These are phyloP conservation scores for Podospora pseudoanserina DNA, from an alignment of 495 filamentous ascomycete genomes.

Conservation along the genomic window DNA sequence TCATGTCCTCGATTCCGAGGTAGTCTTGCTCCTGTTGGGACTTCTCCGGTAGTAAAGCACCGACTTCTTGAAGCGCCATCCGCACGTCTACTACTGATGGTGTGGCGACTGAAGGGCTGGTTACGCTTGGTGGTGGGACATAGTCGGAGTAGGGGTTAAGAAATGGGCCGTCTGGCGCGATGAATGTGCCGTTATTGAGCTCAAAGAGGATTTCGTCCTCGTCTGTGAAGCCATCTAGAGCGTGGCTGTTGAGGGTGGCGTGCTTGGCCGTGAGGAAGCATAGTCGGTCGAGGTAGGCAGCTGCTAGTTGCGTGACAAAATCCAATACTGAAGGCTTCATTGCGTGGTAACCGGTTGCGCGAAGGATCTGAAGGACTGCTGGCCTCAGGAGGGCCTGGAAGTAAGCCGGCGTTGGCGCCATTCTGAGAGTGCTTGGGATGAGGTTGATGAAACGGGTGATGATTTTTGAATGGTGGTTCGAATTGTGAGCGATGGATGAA, in stretches of 20 bases:
- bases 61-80: conserved; percentile 73
- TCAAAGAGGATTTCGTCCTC: conserved; percentile 57
- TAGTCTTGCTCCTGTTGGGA: conserved; percentile 33
- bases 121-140: background rate
- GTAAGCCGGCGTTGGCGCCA: conserved; percentile 48
- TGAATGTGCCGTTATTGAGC: conserved; percentile 1
- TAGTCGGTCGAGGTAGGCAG: conserved; percentile 68
- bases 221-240: conserved; percentile 2
- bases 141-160: background rate
- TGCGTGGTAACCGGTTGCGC: conserved; percentile 77
- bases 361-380: conserved; percentile 77
- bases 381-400: conserved; percentile 78
- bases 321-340: conserved; percentile 74
- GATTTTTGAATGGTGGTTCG: background rate
- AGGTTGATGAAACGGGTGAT: background rate
- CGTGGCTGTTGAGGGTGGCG: conserved; percentile 46
- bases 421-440: conserved; percentile 11
- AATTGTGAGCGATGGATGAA: background rate
- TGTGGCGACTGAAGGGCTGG: conserved; percentile 23
- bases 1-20: conserved; percentile 61
- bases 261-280: conserved; percentile 59
- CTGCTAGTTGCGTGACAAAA: conserved; percentile 68
- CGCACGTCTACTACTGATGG: conserved; percentile 71
- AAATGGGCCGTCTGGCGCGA: background rate
- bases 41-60: conserved; percentile 61